Evolutionary conservation across 352 stramenopile genomes (phyloP).

Genomic region (Globisporangium nunn): DNA sequence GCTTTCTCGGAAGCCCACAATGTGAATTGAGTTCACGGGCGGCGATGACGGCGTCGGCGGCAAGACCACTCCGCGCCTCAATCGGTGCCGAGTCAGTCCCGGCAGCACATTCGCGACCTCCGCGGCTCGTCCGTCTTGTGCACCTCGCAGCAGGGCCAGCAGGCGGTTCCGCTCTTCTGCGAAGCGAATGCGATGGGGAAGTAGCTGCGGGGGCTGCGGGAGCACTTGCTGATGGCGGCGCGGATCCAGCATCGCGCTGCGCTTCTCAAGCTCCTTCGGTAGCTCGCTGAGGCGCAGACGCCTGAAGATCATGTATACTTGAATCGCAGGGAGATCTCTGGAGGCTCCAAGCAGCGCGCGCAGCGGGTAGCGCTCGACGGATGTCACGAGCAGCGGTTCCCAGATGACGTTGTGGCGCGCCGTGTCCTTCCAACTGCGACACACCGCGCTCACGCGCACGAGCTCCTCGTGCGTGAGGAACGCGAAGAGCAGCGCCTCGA

Average conservation of each 20-base stretch:
- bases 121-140: neutral
- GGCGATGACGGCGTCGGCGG: neutral
- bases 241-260: neutral
- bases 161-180: constrained; percentile 16
- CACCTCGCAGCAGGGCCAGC: constrained; percentile 2
- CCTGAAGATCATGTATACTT: constrained; percentile 71
- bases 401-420: constrained; percentile 54
- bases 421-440: constrained; percentile 43
- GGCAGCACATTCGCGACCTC: neutral
- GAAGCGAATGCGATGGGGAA: constrained; percentile 2
- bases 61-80: neutral
- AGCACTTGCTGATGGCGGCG: neutral
- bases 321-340: constrained; percentile 43
- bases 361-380: constrained; percentile 56
- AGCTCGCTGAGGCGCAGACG: constrained; percentile 30
- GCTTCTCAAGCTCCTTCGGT: constrained; percentile 5
- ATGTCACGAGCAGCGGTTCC: constrained; percentile 57
- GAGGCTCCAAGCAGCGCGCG: constrained; percentile 41
- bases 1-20: neutral
- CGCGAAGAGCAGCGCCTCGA: constrained; percentile 56
- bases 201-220: neutral
- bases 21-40: constrained; percentile 6
- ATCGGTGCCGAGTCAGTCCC: neutral
- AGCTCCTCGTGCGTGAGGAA: constrained; percentile 49
- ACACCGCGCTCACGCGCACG: constrained; percentile 38